These are phyloP conservation scores for Alternaria infectoria DNA, from an alignment of 2,329 filamentous ascomycete genomes.

Conservation along the genomic window DNA sequence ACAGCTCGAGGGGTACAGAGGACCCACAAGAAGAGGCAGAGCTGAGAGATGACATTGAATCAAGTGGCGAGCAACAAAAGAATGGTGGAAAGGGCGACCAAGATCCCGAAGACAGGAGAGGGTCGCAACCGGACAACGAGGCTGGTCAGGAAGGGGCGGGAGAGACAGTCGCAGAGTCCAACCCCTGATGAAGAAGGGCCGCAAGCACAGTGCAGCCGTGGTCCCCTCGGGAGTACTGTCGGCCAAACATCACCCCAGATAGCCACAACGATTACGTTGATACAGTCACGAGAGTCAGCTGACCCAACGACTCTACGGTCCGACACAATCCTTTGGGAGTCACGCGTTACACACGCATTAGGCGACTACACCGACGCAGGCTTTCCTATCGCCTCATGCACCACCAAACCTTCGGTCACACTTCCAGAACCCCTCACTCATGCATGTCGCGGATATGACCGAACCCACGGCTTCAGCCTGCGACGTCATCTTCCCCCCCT, in stretches of 20 bases:
- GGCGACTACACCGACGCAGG: neutral
- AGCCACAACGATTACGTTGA: neutral
- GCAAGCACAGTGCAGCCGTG: neutral
- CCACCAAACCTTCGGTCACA: neutral
- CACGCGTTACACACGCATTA: neutral
- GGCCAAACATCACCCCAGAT: neutral
- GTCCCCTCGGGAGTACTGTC: slow-evolving; percentile 2
- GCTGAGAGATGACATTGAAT: slow-evolving; percentile 19
- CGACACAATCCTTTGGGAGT: neutral
- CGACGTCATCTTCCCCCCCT: neutral
- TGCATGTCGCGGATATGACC: slow-evolving; percentile 8
- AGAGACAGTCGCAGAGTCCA: neutral
- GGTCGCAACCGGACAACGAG: slow-evolving; percentile 1
- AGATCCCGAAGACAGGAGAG: slow-evolving; percentile 14
- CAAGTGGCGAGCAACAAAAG: slow-evolving; percentile 15
- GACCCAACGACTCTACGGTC: neutral
- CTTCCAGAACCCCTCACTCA: slow-evolving; percentile 12
- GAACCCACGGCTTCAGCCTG: neutral
- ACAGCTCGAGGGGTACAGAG: slow-evolving; percentile 24
- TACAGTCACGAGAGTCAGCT: neutral
- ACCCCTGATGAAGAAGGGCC: slow-evolving; percentile 4
- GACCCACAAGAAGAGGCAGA: slow-evolving; percentile 21
- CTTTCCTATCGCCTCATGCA: neutral
- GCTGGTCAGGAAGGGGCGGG: neutral
- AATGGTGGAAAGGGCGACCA: slow-evolving; percentile 16